Percentiles rank a stretch among this genome's conserved stretches.
These are phyloP conservation scores for Pilatotrama ljubarskyi DNA, from an alignment of 768 basidiomycete species.

Conservation along the genomic window DNA sequence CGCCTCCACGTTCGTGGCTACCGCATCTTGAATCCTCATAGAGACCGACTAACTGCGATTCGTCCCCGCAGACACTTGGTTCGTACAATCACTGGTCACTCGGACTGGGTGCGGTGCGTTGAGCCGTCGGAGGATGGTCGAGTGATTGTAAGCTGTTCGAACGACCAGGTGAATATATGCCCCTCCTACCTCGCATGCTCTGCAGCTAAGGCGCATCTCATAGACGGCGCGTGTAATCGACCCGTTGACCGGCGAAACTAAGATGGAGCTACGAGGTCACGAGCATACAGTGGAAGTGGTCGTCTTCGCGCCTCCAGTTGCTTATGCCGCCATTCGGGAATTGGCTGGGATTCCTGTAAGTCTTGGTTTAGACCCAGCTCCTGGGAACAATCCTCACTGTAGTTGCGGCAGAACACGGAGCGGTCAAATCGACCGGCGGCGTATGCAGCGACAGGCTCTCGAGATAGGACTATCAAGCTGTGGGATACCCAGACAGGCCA, in stretches of 20 bases:
- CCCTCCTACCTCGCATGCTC: background rate
- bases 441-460: slow-evolving; percentile 61
- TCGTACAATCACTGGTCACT: slow-evolving; percentile 50
- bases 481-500: slow-evolving; percentile 89
- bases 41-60: background rate
- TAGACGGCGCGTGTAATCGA: slow-evolving; percentile 58
- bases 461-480: slow-evolving; percentile 90
- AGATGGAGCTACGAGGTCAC: slow-evolving; percentile 54
- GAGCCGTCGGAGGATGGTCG: slow-evolving; percentile 43
- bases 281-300: slow-evolving; percentile 54
- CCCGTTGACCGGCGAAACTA: slow-evolving; percentile 46
- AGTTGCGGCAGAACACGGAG: slow-evolving; percentile 47
- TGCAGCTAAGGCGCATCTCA: background rate
- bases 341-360: slow-evolving; percentile 45
- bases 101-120: slow-evolving; percentile 51
- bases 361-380: background rate
- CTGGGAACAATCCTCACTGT: background rate
- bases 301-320: slow-evolving; percentile 49
- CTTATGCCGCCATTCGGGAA: slow-evolving; percentile 46
- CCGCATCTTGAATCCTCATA: background rate
- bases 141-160: slow-evolving; percentile 50
- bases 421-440: slow-evolving; percentile 43
- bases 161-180: slow-evolving; percentile 48
- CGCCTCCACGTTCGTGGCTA: slow-evolving; percentile 44
- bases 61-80: slow-evolving; percentile 46